Evolutionary conservation across 768 basidiomycete genomes (phyloP).

Genomic region (Leccinellum albellum): DNA sequence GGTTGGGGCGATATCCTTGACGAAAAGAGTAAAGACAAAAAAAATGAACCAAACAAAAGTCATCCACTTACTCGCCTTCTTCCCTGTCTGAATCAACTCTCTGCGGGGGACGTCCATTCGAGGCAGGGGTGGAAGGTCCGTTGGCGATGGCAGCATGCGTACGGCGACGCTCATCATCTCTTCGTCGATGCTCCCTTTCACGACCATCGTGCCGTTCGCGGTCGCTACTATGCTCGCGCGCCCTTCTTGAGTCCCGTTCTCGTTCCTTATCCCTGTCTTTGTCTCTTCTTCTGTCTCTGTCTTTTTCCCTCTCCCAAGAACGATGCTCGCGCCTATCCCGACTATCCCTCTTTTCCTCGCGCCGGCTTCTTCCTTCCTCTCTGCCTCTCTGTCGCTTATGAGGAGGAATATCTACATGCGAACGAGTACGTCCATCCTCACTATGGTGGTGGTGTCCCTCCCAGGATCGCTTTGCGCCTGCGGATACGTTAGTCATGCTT

Average conservation of each 20-base stretch:
- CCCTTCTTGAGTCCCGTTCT: slow-evolving; percentile 36
- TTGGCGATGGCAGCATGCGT: slow-evolving; percentile 12
- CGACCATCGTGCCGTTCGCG: slow-evolving; percentile 27
- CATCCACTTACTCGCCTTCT: slow-evolving; percentile 86
- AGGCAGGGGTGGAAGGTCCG: slow-evolving; percentile 3
- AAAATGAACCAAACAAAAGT: slow-evolving; percentile 7
- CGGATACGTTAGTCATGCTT: slow-evolving; percentile 74
- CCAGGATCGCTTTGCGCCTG: slow-evolving; percentile 82
- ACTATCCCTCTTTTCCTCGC: slow-evolving; percentile 52
- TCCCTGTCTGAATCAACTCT: slow-evolving; percentile 61
- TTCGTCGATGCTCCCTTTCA: slow-evolving; percentile 27
- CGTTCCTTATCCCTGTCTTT: slow-evolving; percentile 33
- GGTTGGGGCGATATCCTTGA: slow-evolving; percentile 63
- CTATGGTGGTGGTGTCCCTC: slow-evolving; percentile 47
- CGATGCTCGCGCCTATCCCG: slow-evolving; percentile 34
- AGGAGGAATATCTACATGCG: slow-evolving; percentile 4
- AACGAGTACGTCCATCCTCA: slow-evolving; percentile 28
- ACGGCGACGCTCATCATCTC: slow-evolving; percentile 31
- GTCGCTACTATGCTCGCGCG: slow-evolving; percentile 27
- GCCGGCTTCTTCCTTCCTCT: slow-evolving; percentile 62
- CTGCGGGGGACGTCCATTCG: slow-evolving; percentile 24
- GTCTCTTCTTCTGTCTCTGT: slow-evolving; percentile 32
- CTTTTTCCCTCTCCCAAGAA: slow-evolving; percentile 37
- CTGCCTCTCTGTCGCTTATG: slow-evolving; percentile 54
- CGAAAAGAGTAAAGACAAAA: slow-evolving; percentile 3